A percentile compares a stretch with the other conserved stretches of the same genome.
These are phyloP conservation scores for Firmiana major DNA, from an alignment of 345 rosid genomes.

Conservation along the genomic window DNA sequence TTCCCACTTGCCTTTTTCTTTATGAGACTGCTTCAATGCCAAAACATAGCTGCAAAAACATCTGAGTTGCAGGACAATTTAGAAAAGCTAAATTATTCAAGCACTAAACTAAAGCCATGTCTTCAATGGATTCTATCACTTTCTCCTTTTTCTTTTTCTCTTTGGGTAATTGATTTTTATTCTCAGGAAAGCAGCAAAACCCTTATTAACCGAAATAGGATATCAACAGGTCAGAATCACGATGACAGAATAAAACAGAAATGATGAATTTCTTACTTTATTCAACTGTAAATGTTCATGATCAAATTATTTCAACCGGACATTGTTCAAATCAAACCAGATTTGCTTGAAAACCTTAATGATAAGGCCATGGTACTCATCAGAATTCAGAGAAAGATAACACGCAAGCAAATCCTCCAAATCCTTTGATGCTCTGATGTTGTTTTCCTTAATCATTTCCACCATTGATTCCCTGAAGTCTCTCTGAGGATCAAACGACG, in stretches of 20 bases:
- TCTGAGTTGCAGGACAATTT: background rate
- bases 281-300: background rate
- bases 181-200: background rate
- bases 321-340: constrained; percentile 63
- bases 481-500: constrained; percentile 70
- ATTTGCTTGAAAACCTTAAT: constrained; percentile 92
- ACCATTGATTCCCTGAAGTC: constrained; percentile 96
- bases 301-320: constrained; percentile 21
- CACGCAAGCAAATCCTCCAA: constrained; percentile 91
- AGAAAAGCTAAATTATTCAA: background rate
- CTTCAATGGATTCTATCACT: background rate
- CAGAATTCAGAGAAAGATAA: constrained; percentile 74
- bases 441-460: constrained; percentile 92
- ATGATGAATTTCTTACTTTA: background rate
- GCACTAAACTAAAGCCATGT: background rate
- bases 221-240: no score
- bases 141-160: no score
- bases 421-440: constrained; percentile 67
- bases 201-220: no score
- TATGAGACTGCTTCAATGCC: background rate
- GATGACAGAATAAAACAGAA: background rate
- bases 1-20: background rate
- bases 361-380: constrained; percentile 76
- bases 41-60: background rate
- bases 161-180: background rate